These are phyloP conservation scores for Colletotrichum theobromicola DNA, from an alignment of 2,329 filamentous ascomycete species.

Conservation along the genomic window DNA sequence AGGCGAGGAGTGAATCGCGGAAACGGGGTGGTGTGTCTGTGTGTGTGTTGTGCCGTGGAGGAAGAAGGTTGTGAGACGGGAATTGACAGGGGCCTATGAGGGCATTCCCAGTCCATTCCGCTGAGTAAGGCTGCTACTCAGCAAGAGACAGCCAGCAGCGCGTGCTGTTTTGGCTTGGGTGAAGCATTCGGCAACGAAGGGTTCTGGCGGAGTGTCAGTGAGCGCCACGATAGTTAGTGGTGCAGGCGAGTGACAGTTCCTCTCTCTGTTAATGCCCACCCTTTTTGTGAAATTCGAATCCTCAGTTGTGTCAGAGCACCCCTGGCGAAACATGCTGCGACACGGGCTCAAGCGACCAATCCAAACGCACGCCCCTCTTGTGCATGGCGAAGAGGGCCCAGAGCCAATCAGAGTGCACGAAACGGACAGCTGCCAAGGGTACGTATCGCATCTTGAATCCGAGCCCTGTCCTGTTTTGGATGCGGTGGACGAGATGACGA, in stretches of 20 bases:
- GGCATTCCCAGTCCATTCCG: background rate
- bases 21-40: background rate
- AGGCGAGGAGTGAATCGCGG: background rate
- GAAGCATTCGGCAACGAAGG: background rate
- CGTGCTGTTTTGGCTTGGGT: background rate
- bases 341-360: conserved; percentile 23
- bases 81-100: background rate
- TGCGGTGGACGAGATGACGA: background rate
- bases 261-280: background rate
- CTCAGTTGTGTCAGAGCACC: conserved; percentile 37
- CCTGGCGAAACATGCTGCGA: conserved; percentile 44
- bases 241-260: background rate
- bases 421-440: background rate
- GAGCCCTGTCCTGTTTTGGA: conserved; percentile 1
- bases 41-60: background rate
- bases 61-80: background rate
- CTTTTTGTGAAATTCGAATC: conserved; percentile 24
- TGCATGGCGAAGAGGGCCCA: background rate
- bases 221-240: background rate
- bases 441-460: conserved; percentile 7
- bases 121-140: background rate
- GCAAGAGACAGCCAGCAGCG: background rate
- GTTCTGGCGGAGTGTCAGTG: background rate
- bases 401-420: conserved; percentile 4
- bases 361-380: conserved; percentile 11